These are phyloP conservation scores for Pecoramyces ruminantium DNA, from an alignment of 192 early-diverging fungal species.

Conservation along the genomic window DNA sequence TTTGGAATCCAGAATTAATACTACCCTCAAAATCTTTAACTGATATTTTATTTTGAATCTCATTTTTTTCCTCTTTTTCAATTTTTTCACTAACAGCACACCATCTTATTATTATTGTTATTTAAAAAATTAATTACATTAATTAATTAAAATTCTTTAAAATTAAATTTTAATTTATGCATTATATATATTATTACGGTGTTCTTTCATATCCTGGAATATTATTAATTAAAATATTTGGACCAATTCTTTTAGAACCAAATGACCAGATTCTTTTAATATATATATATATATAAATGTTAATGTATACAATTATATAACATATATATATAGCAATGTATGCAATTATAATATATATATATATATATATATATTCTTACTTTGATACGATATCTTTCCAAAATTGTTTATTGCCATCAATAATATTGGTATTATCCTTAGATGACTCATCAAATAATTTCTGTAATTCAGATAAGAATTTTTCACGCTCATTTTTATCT, in stretches of 20 bases:
- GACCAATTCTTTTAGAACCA: slow-evolving; percentile 63
- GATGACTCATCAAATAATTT: slow-evolving; percentile 24
- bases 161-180: too few species aligned
- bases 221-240: slow-evolving; percentile 60
- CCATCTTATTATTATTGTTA: slow-evolving; percentile 1
- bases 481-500: slow-evolving; percentile 3
- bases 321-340: too few species aligned
- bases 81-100: neutral
- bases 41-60: slow-evolving; percentile 7
- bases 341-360: too few species aligned
- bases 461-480: slow-evolving; percentile 17
- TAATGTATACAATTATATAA: too few species aligned
- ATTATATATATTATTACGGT: slow-evolving; percentile 8
- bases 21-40: slow-evolving; percentile 57
- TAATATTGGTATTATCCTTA: slow-evolving; percentile 8
- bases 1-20: slow-evolving; percentile 82
- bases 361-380: too few species aligned
- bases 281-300: neutral
- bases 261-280: slow-evolving; percentile 53
- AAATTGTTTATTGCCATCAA: slow-evolving; percentile 2
- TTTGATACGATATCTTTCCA: slow-evolving; percentile 1
- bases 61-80: neutral
- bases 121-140: too few species aligned
- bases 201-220: slow-evolving; percentile 22
- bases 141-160: too few species aligned